These are phyloP conservation scores for Phialemoniopsis sp. DNA, from an alignment of 2,329 filamentous ascomycete species.

Conservation along the genomic window DNA sequence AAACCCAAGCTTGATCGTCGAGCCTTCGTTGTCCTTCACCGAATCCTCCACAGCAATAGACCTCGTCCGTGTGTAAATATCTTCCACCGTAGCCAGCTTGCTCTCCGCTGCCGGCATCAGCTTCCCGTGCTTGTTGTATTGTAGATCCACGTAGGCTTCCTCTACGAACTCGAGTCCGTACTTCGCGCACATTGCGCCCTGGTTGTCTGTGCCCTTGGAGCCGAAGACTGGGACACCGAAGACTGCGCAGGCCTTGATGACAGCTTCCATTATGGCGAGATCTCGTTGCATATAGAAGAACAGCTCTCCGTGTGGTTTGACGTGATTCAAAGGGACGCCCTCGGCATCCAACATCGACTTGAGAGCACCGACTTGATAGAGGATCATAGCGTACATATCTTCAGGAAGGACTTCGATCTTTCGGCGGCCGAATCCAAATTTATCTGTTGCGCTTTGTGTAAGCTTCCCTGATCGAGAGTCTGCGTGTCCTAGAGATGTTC, in stretches of 20 bases:
- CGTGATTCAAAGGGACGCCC: conserved; percentile 50
- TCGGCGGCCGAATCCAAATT: conserved; percentile 60
- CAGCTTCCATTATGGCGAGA: conserved; percentile 1
- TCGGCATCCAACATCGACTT: conserved; percentile 56
- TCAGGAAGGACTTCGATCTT: conserved; percentile 55
- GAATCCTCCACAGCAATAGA: conserved; percentile 10
- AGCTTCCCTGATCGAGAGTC: too few species aligned
- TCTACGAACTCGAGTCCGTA: conserved; percentile 11
- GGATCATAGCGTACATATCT: conserved; percentile 51
- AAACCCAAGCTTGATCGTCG: conserved; percentile 14
- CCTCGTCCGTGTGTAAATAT: conserved; percentile 12
- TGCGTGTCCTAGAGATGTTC: too few species aligned
- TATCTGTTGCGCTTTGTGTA: too few species aligned
- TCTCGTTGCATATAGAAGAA: conserved; percentile 8
- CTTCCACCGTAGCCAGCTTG: conserved; percentile 10
- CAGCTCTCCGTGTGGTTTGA: conserved; percentile 50
- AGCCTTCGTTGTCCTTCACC: conserved; percentile 10
- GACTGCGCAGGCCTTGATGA: conserved; percentile 1
- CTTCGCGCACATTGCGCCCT: conserved; percentile 17
- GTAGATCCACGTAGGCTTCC: conserved; percentile 14
- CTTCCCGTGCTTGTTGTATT: conserved; percentile 13
- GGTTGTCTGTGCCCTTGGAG: too few species aligned
- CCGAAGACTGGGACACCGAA: conserved; percentile 1
- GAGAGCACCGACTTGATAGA: conserved; percentile 62
- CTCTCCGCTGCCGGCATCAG: conserved; percentile 14